Evolutionary conservation across 345 rosid species (phyloP).

Genomic region (Leavenworthia alabamica): DNA sequence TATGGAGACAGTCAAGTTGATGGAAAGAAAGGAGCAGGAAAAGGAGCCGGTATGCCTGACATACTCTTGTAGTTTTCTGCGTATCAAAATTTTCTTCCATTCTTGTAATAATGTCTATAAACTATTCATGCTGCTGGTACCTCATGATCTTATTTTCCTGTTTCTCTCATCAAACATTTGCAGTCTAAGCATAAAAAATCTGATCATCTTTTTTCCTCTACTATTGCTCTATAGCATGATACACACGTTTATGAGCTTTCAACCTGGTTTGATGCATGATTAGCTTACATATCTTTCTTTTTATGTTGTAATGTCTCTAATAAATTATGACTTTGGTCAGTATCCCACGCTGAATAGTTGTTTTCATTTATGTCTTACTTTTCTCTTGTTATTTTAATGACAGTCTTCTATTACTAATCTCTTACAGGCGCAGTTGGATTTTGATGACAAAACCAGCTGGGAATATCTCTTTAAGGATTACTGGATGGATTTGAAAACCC

Average conservation of each 20-base stretch:
- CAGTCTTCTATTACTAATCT: conserved; percentile 9
- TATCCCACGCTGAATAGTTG: conserved; percentile 1
- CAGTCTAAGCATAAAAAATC: conserved; percentile 4
- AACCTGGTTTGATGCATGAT: conserved; percentile 11
- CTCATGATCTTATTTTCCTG: background rate
- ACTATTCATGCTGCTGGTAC: conserved; percentile 6
- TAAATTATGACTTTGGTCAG: background rate
- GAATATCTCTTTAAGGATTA: conserved; percentile 99
- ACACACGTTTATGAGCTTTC: conserved; percentile 5
- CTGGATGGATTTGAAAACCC: conserved; percentile 72
- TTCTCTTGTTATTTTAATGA: conserved; percentile 3
- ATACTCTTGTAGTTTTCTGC: conserved; percentile 6
- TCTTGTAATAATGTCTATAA: background rate
- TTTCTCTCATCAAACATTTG: conserved; percentile 6
- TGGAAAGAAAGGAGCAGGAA: conserved; percentile 62
- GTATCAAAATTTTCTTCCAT: background rate
- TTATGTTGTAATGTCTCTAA: background rate
- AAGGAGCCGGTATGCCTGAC: conserved; percentile 45
- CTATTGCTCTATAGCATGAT: conserved; percentile 10
- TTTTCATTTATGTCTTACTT: conserved; percentile 4
- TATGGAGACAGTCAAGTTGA: conserved; percentile 76
- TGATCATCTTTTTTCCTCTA: conserved; percentile 2
- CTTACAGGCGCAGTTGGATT: conserved; percentile 70
- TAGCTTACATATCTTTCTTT: conserved; percentile 8
- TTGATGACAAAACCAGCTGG: conserved; percentile 94